Conservation (phyloP, 208 protist species). For the Leishmania turanica region DNA sequence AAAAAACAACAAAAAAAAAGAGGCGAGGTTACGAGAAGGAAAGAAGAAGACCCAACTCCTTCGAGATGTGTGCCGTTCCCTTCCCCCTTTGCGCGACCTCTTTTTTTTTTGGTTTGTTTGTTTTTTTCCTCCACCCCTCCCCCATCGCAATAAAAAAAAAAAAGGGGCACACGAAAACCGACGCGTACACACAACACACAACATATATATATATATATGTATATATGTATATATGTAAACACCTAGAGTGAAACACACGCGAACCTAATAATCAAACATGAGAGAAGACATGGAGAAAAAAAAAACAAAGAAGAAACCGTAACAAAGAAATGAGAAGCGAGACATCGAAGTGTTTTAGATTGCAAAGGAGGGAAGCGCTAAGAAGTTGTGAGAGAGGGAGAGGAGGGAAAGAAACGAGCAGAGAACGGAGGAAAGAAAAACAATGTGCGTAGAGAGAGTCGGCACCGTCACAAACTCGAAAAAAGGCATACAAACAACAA, state of each 20-base stretch:
- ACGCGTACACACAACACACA: background rate
- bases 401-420: background rate
- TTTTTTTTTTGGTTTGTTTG: background rate
- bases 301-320: background rate
- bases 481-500: background rate
- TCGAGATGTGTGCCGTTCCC: background rate
- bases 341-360: background rate
- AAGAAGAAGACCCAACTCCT: background rate
- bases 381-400: background rate
- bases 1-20: background rate
- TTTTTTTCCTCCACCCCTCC: background rate
- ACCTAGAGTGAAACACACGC: background rate
- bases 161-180: background rate
- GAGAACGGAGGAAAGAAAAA: constrained; percentile 10
- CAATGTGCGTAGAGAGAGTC: background rate
- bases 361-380: background rate
- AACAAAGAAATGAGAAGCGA: constrained; percentile 3
- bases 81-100: background rate
- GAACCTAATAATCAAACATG: background rate
- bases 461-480: background rate
- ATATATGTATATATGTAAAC: background rate
- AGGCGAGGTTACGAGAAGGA: background rate
- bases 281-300: background rate
- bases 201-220: background rate
- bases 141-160: background rate